A percentile compares a stretch with the other conserved stretches of the same genome.
These are phyloP conservation scores for Erodium texanum DNA, from an alignment of 441 rosid genomes.

Conservation along the genomic window DNA sequence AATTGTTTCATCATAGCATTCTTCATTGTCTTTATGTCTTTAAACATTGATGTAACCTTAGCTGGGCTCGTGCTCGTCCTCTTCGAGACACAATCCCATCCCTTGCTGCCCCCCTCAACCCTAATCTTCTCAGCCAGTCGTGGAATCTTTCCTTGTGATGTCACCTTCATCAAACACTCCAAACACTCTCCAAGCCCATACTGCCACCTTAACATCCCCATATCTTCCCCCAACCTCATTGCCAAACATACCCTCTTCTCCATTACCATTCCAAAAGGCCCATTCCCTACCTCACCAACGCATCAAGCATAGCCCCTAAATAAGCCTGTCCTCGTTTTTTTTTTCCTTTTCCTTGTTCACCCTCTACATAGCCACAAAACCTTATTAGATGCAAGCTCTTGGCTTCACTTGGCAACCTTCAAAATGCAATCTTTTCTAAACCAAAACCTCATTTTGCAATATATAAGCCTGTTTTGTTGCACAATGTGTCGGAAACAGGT, in stretches of 20 bases:
- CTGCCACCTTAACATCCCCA: too few relatives aligned
- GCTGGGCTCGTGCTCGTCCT: slow-evolving; percentile 1
- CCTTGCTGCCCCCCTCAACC: slow-evolving; percentile 4
- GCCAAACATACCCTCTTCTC: background rate
- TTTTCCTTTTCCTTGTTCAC: background rate
- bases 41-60: background rate
- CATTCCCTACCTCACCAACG: background rate
- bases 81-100: background rate
- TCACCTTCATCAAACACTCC: background rate
- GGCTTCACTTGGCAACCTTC: too few relatives aligned
- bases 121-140: background rate
- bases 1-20: background rate
- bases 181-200: background rate
- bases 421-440: too few relatives aligned
- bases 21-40: background rate
- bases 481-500: background rate
- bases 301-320: background rate
- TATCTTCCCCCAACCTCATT: background rate
- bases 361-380: too few relatives aligned
- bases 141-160: background rate
- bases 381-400: too few relatives aligned
- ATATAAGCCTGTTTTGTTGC: too few relatives aligned
- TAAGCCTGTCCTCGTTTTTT: background rate
- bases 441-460: too few relatives aligned
- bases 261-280: slow-evolving; percentile 1